Base-by-base conservation (phyloP, 768 basidiomycete genomes). In the Hydnomerulius pinastri region DNA sequence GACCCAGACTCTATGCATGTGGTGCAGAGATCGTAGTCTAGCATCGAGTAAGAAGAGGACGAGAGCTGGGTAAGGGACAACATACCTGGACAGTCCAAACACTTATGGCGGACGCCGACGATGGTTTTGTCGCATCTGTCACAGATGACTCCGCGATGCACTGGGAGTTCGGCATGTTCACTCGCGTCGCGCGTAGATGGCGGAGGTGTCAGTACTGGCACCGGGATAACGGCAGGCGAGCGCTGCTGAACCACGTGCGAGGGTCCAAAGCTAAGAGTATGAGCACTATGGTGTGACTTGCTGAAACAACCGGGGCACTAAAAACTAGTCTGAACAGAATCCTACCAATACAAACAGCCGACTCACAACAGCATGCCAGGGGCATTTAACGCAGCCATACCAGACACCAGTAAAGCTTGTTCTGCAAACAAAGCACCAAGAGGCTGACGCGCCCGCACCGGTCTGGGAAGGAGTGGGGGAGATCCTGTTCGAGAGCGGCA, bases 11-110 rank as follows among this genome's bases (percentile, higher is more conserved):
- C 56, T 23, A 86, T 72, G 64, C 88, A 90, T 1, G 59, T 2
- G 0, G 81, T 73, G 64, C 88, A 90, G 46, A 90, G 71, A 66
- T 90, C 88, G 60, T 83, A 90, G 62, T 90, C 87, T 86, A 43
- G 0, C 49, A 21, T 39, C 40, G 4, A 25, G 45, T 50, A n/a
- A 51, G 55, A 15, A 25, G 13, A 40, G 38, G 20, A 50, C 17
- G 15, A 23, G 2, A 13, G 1, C 20, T 13, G 4, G 11, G 30
- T 6, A 54, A 17, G 18, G 33, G 25, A 36, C 4, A 39, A 68
- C 77, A 45, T 62, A 88, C 87, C 76, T 41, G 77, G 73, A 64
- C 90, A 92, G 56, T 90, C 86, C 18, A 90, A 67, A 60, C 91
- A 93, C 67, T 92, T 93, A 66, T 90, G 84, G 37, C 92, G 76